Conservation (phyloP, 2,329 filamentous ascomycete genomes). For the Fusarium nematophilum region DNA sequence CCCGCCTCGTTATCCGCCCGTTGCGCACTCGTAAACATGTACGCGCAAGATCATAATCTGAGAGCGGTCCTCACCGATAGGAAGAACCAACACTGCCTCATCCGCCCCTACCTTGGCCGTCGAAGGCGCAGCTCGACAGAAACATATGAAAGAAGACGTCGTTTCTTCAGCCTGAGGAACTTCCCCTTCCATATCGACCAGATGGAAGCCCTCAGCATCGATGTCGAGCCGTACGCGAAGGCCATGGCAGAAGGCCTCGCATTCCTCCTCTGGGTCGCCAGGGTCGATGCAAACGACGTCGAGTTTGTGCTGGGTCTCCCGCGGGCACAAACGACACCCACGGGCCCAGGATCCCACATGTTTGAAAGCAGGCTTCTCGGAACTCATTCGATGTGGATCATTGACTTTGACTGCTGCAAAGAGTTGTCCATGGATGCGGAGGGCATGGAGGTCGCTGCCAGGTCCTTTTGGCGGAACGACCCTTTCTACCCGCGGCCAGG, state of each 20-base stretch:
- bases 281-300: conserved; percentile 63
- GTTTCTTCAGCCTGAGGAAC: conserved; percentile 58
- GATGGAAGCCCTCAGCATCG: conserved; percentile 56
- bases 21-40: conserved; percentile 32
- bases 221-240: conserved; percentile 49
- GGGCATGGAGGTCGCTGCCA: conserved; percentile 55
- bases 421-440: conserved; percentile 49
- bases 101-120: conserved; percentile 61
- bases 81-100: conserved; percentile 58
- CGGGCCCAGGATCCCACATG: neutral
- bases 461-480: conserved; percentile 61
- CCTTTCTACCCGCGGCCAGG: conserved; percentile 61
- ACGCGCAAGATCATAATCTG: conserved; percentile 14
- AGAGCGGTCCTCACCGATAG: conserved; percentile 31
- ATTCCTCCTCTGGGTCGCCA: conserved; percentile 59
- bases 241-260: conserved; percentile 63
- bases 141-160: neutral
- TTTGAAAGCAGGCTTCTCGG: conserved; percentile 39
- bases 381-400: conserved; percentile 54
- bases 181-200: conserved; percentile 62
- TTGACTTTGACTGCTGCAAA: conserved; percentile 60
- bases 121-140: conserved; percentile 22
- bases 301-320: conserved; percentile 63
- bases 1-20: conserved; percentile 28
- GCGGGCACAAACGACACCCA: neutral